Evolutionary conservation across 345 rosid genomes (phyloP).

Genomic region (Populus simonii): DNA sequence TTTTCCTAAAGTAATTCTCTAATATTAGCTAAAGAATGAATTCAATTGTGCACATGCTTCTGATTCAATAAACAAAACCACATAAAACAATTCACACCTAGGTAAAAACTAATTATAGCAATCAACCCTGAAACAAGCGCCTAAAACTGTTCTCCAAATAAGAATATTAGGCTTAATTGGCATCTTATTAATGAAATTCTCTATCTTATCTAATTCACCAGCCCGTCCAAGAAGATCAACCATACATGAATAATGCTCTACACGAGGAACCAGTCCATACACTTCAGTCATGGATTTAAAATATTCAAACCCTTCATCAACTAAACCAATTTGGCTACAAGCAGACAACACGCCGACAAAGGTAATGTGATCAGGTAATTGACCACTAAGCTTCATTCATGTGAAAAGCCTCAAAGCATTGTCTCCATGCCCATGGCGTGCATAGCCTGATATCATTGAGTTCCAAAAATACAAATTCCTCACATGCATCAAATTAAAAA

Average conservation of each 20-base stretch:
- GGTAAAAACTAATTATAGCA: background rate
- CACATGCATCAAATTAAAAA: slow-evolving; percentile 60
- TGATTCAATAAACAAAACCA: no score
- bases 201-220: slow-evolving; percentile 67
- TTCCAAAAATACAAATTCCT: slow-evolving; percentile 94
- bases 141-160: slow-evolving; percentile 81
- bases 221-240: slow-evolving; percentile 92
- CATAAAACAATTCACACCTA: background rate
- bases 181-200: slow-evolving; percentile 59
- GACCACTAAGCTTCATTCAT: slow-evolving; percentile 59
- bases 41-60: no score
- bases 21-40: no score
- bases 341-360: slow-evolving; percentile 88
- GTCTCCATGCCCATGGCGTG: slow-evolving; percentile 81
- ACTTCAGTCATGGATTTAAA: slow-evolving; percentile 62
- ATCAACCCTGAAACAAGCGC: background rate
- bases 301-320: slow-evolving; percentile 70
- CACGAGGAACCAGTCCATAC: slow-evolving; percentile 58
- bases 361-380: slow-evolving; percentile 84
- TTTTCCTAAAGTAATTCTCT: no score
- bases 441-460: slow-evolving; percentile 85
- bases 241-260: slow-evolving; percentile 87
- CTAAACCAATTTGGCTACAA: slow-evolving; percentile 82
- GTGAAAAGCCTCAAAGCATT: slow-evolving; percentile 63
- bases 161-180: slow-evolving; percentile 75